Evolutionary conservation across 129 eudicot genomes (phyloP).

Genomic region (Sambucus nigra): DNA sequence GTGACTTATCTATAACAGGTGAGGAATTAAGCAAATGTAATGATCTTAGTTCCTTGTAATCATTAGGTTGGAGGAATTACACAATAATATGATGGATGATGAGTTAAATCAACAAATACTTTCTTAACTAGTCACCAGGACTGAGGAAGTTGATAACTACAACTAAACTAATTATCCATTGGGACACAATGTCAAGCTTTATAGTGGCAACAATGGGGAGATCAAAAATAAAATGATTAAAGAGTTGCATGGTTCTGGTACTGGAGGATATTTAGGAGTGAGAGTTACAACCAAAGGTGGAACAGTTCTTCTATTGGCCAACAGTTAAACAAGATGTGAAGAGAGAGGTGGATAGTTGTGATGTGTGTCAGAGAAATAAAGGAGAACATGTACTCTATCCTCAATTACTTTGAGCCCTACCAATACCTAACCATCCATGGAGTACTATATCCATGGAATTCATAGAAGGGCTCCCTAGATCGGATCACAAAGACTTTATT

Average conservation of each 20-base stretch:
- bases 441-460: background rate
- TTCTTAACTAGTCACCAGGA: background rate
- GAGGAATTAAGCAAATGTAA: background rate
- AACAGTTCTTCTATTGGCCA: background rate
- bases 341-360: background rate
- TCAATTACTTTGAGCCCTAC: background rate
- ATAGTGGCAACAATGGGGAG: background rate
- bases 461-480: background rate
- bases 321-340: background rate
- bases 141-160: background rate
- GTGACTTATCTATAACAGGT: background rate
- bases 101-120: background rate
- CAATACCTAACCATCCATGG: background rate
- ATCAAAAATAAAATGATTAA: background rate
- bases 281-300: background rate
- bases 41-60: background rate
- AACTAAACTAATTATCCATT: background rate
- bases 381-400: too few species aligned
- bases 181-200: background rate
- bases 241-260: background rate
- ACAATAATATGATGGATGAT: background rate
- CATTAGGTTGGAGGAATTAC: background rate
- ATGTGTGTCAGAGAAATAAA: background rate
- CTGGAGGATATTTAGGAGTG: background rate
- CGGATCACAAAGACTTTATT: background rate